Evolutionary conservation across 208 protist genomes (phyloP), one percentile per base, ranked within the genome.

Genomic region (Entamoeba dispar): DNA sequence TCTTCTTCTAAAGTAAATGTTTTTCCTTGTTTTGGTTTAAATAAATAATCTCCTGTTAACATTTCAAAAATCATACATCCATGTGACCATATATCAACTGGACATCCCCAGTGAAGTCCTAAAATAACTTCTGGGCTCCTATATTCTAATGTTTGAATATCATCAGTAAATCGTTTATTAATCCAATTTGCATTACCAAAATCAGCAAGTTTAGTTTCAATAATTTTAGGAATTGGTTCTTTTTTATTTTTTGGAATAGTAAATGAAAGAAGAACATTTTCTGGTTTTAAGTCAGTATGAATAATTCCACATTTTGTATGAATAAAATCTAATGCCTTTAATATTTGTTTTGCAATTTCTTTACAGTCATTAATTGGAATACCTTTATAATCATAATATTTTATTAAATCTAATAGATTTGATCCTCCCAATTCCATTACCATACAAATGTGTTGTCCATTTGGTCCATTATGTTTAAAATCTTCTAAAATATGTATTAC

Each of bases 271-370:
- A 97, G 94, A 86, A 97, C 95, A 92, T 97, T 97, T 94, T 97
- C 97, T 8, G 97, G 97, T 93, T 98, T 98, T 86, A 98, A 96
- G 94, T 98, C 97, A 17, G 97, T 97, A 95, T 98, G 97, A 91
- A 98, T 95, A 34, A 98, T 95, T 93, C 97, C 95, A 49, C 96
- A 86, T 51, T 93, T 91, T 10, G 34, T 22, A 91, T 96, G 95
- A 51, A 98, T 95, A 77, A 96, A 95, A n/a, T 94, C 91, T 49
- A 97, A 95, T 27, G 95, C 96, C 52, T 95, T 49, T 91, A 98
- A 95, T 2, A 97, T 92, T 50, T 96, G 97, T 38, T 93, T 57
- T 19, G 97, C 38, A 52, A 97, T 95, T 77, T 97, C 95, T 94
- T 97, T 97, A 47, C 97, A 94, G 52, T 97, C 34, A 34, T 15